Evolutionary conservation across 495 filamentous ascomycete genomes (phyloP), one percentile per base, ranked within the genome.

Genomic region (Penicillium maclennaniae): DNA sequence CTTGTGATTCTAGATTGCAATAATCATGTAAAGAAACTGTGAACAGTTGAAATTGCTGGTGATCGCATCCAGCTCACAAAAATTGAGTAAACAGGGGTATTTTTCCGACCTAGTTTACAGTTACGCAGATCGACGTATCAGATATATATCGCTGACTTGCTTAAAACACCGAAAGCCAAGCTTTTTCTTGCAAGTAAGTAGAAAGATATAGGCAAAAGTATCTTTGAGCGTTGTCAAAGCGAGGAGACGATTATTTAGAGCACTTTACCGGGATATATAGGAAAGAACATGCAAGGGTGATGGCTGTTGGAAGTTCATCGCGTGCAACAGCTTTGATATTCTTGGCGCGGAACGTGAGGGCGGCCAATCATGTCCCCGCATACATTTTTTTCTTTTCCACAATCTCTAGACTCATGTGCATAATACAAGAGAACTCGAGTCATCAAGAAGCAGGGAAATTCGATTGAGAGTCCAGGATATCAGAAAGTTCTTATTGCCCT

Each of bases 351-450:
- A 46, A 46, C 51, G 25, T 25, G 19, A 36, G 23, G n/a, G 43
- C 43, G 54, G 49, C 69, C 68, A 71, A 73, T 73, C 58, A 63
- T 44, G 45, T 47, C 52, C 47, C n/a, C 48, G 19, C 49, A 47
- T 60, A 64, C 58, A 55, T 57, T 73, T 71, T 70, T 73, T 72
- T 55, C 58, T 55, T 55, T 57, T 59, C 62, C 61, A 63, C 63
- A 39, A 53, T 49, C 53, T 52, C 23, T 50, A 47, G 37, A 43
- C 38, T 28, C 53, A 43, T 26, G 17, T 10, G 21, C 23, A 44
- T 20, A 43, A 23, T 12, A n/a, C 43, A 37, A 19, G 10, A 37
- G 36, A 26, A 47, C n/a, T 37, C 16, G 21, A 10, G 5, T 20
- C 31, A 19, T 16, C 16, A 1, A 28, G 23, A 17, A 6, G 31